phyloP scores from a whole-genome alignment of 805 yeast species.

The Huiozyma naganishii region DNA sequence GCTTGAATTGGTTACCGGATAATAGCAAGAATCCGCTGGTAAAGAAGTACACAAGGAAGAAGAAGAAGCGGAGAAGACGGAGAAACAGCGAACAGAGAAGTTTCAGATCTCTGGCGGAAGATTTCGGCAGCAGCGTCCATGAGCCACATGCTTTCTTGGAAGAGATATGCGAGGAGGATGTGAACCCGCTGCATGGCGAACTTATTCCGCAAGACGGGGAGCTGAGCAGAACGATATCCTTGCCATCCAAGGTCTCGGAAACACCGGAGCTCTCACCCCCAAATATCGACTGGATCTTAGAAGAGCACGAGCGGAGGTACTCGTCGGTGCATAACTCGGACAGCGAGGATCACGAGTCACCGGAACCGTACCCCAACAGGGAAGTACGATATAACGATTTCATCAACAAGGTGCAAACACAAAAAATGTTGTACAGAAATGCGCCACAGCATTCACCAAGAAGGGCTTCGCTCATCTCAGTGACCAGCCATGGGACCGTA shows the following conservation, averaged over 20 bases:
- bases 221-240: conserved; percentile 31
- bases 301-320: conserved; percentile 32
- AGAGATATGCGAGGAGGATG: conserved; percentile 18
- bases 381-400: conserved; percentile 25
- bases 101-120: conserved; percentile 32
- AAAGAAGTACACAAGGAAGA: conserved; percentile 18
- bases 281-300: conserved; percentile 31
- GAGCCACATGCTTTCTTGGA: conserved; percentile 14
- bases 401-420: conserved; percentile 22
- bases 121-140: conserved; percentile 23
- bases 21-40: conserved; percentile 34
- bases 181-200: background rate
- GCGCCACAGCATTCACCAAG: conserved; percentile 6
- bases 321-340: conserved; percentile 23
- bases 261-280: conserved; percentile 25
- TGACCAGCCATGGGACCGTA: conserved; percentile 23
- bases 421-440: conserved; percentile 7
- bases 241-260: conserved; percentile 33
- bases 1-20: conserved; percentile 31
- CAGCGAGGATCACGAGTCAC: conserved; percentile 8
- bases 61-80: background rate
- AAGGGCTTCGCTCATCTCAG: conserved; percentile 22
- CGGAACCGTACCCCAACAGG: conserved; percentile 8
- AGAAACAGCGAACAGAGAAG: conserved; percentile 27
- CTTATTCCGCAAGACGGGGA: conserved; percentile 15